Percentiles rank a stretch among this genome's conserved stretches.
Conservation (phyloP, 176 grass and related monocot species). For the Musa beccarii region DNA sequence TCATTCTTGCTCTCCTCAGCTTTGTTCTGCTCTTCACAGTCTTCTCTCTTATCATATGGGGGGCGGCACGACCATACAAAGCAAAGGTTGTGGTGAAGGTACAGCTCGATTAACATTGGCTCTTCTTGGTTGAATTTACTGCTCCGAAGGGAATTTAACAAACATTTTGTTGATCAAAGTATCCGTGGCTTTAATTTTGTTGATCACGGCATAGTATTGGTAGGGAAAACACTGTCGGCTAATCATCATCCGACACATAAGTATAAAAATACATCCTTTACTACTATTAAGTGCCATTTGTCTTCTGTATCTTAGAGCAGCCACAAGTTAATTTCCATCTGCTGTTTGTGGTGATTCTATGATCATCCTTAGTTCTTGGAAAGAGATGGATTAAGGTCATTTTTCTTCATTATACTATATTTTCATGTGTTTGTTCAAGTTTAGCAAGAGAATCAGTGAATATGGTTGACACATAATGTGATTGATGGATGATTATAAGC, state of each 20-base stretch:
- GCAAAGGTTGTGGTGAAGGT: conserved; percentile 55
- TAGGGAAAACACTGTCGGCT: too few species aligned
- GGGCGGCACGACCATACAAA: conserved; percentile 53
- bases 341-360: background rate
- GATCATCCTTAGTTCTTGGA: background rate
- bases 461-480: background rate
- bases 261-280: too few species aligned
- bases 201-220: too few species aligned
- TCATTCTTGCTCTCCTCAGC: conserved; percentile 33
- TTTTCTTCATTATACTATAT: background rate
- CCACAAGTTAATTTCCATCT: background rate
- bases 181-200: too few species aligned
- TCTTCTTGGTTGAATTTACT: background rate
- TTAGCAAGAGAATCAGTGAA: background rate
- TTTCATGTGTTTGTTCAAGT: background rate
- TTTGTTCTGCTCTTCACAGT: conserved; percentile 46
- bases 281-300: too few species aligned
- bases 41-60: conserved; percentile 74
- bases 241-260: too few species aligned
- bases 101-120: background rate
- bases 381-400: background rate
- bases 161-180: too few species aligned
- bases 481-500: background rate
- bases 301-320: background rate
- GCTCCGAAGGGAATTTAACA: too few species aligned